Base-by-base conservation (phyloP, 2,329 filamentous ascomycete genomes). In the Esteya vermicola region DNA sequence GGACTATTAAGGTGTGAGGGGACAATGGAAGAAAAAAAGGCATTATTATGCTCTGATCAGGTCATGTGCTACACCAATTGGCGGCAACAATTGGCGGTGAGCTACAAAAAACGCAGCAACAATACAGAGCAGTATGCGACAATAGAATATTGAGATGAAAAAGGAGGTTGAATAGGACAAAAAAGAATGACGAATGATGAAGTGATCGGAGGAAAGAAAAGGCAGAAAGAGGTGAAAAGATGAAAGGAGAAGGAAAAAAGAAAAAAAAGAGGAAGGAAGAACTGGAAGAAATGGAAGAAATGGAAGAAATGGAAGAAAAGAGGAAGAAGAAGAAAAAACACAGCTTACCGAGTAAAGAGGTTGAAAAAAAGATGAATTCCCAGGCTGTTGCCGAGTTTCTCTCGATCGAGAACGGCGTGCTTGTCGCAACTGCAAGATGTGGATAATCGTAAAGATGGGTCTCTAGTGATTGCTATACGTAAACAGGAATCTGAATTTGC, bases 31-130 rank as follows among this genome's bases (percentile, higher is more conserved):
- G 25, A 28, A 20, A 19, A 18, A 31, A 28, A 20, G 27, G n/a
- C 10, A 16, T 40, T 32, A 27, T 31, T 14, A 26, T 22, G n/a
- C 22, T 40, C 40, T 8, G 34, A 33, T 34, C 33, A 36, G 36
- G 39, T 46, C 44, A 46, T 38, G 44, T 40, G 44, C 20, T 23
- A 23, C 26, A 21, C 28, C 13, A 13, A 39, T 36, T 30, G 41
- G 36, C n/a, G 33, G 22, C 18, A 27, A 36, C 19, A 34, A 37
- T 43, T 39, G 41, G 43, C 44, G 41, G 44, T 43, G 43, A 43
- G 33, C 20, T 9, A 9, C 16, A 8, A 9, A 10, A 19, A 16
- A 10, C 9, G 16, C 21, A 21, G 31, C 18, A 31, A 16, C 28
- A 6, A 8, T 8, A 31, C 18, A 21, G 20, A 31, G 23, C 28